Conservation (phyloP, 2,329 filamentous ascomycete genomes). For the Ophiostoma quercus region DNA sequence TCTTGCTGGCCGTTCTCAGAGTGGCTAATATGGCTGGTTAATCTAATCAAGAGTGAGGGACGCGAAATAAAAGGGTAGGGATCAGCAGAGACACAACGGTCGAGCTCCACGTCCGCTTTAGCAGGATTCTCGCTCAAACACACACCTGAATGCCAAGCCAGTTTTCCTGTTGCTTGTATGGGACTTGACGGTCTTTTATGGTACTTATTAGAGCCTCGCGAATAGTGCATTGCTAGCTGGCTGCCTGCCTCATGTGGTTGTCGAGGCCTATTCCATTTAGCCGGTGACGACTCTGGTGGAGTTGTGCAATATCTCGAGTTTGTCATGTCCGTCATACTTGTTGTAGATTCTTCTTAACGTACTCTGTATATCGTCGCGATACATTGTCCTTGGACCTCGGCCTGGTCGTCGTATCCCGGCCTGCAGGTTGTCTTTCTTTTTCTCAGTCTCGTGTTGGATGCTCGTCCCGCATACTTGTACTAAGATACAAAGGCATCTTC, state of each 20-base stretch:
- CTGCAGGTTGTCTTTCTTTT: neutral
- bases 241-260: neutral
- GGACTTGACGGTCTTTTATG: too few relatives aligned
- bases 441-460: neutral
- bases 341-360: neutral
- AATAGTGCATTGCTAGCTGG: neutral
- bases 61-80: neutral
- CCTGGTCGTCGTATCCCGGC: too few relatives aligned
- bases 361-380: too few relatives aligned
- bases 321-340: neutral
- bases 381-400: neutral
- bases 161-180: neutral
- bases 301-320: neutral
- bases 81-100: neutral
- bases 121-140: neutral
- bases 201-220: neutral
- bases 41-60: neutral
- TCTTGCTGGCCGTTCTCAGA: neutral
- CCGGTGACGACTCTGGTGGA: slow-evolving; percentile 3
- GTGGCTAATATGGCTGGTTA: slow-evolving; percentile 4
- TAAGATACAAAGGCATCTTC: neutral
- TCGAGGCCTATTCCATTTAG: slow-evolving; percentile 5
- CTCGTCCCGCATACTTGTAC: neutral
- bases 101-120: neutral
- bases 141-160: neutral